These are phyloP conservation scores for Boletus smithii DNA, from an alignment of 1,284 basidiomycete genomes.

Conservation along the genomic window DNA sequence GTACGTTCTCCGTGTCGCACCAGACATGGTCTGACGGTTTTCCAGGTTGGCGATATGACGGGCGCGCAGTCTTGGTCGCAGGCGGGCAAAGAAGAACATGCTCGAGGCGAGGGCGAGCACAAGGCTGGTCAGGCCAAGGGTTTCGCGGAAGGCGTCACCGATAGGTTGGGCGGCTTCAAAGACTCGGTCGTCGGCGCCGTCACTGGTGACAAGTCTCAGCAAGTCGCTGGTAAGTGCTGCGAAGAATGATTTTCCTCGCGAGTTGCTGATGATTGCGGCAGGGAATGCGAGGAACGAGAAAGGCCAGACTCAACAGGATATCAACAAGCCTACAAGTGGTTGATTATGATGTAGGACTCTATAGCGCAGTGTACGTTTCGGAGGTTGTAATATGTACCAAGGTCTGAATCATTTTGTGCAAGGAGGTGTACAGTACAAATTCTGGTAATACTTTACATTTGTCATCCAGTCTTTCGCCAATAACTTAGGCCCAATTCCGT, in stretches of 20 bases:
- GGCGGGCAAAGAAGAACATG: constrained; percentile 65
- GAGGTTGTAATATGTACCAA: not conserved
- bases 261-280: constrained; percentile 14
- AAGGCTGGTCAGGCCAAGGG: constrained; percentile 54
- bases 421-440: not conserved
- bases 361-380: constrained; percentile 1
- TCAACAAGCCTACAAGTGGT: constrained; percentile 39
- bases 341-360: not conserved
- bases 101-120: constrained; percentile 59
- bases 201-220: constrained; percentile 61
- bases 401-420: not conserved
- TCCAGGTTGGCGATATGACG: constrained; percentile 46
- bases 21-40: not conserved
- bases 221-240: constrained; percentile 50
- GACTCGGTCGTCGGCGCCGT: constrained; percentile 64
- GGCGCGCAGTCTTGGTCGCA: constrained; percentile 47
- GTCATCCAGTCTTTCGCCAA: not conserved
- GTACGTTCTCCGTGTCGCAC: constrained; percentile 21
- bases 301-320: constrained; percentile 53
- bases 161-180: constrained; percentile 63
- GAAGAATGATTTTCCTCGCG: too few relatives aligned
- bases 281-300: constrained; percentile 60
- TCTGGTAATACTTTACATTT: too few relatives aligned
- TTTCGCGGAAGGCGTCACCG: constrained; percentile 55
- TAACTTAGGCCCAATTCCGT: constrained; percentile 58